phyloP scores from a whole-genome alignment of 208 protist genomes.

The Acanthamoeba triangularis region DNA sequence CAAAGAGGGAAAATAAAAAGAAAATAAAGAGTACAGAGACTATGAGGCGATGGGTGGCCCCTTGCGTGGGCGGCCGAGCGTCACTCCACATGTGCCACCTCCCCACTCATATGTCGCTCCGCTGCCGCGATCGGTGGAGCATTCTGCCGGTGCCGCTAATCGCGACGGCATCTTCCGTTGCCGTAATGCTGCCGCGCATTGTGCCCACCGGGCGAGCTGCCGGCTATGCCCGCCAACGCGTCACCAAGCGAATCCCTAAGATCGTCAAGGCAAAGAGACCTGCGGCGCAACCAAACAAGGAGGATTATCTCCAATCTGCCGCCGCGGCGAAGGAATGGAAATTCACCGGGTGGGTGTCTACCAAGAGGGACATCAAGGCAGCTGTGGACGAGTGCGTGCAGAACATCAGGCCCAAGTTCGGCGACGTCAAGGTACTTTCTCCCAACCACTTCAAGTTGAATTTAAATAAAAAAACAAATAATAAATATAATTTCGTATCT shows the following conservation, averaged over 20 bases:
- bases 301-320: not conserved
- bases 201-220: not conserved
- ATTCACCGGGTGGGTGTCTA: conserved; percentile 45
- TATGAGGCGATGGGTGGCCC: not conserved
- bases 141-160: not conserved
- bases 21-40: no score
- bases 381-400: conserved; percentile 43
- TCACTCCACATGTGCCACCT: not conserved
- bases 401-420: conserved; percentile 40
- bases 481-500: not conserved
- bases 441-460: not conserved
- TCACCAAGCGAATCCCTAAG: not conserved
- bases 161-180: not conserved
- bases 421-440: conserved; percentile 7
- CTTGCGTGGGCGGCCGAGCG: not conserved
- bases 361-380: conserved; percentile 33
- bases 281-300: not conserved
- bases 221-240: not conserved
- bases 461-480: not conserved
- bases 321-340: conserved; percentile 16
- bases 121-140: not conserved
- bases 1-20: no score
- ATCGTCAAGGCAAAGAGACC: not conserved
- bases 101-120: not conserved
- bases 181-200: not conserved